Percentiles rank a stretch among this genome's conserved stretches.
Conservation (phyloP, 2,329 filamentous ascomycete genomes). For the Exophiala mesophila region DNA sequence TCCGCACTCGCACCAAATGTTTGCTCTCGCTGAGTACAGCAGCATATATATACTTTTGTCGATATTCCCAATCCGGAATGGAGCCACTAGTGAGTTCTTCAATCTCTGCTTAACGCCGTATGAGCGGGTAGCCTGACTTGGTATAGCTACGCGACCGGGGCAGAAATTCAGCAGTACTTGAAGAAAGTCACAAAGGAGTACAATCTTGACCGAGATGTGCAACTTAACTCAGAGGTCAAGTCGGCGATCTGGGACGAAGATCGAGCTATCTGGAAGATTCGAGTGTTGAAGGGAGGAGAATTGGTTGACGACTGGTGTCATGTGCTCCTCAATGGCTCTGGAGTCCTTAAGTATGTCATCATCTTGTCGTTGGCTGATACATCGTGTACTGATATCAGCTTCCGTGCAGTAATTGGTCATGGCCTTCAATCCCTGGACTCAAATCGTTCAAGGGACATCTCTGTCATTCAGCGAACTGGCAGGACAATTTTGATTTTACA, state of each 20-base stretch:
- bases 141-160: conserved; percentile 34
- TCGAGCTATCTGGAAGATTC: conserved; percentile 34
- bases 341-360: conserved; percentile 12
- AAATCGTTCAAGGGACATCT: conserved; percentile 33
- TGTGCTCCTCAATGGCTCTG: conserved; percentile 12
- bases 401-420: conserved; percentile 41
- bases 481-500: conserved; percentile 18
- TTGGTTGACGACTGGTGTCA: conserved; percentile 16
- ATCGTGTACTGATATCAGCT: not conserved
- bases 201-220: conserved; percentile 35
- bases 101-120: not conserved
- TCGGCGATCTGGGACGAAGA: conserved; percentile 38
- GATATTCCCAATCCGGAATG: conserved; percentile 37
- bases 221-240: conserved; percentile 34
- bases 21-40: not conserved
- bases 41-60: conserved; percentile 15
- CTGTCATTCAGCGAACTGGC: conserved; percentile 40
- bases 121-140: not conserved
- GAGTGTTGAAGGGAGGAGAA: conserved; percentile 21
- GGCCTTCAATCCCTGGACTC: conserved; percentile 26
- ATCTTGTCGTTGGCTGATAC: not conserved
- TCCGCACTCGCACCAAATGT: not conserved
- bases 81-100: conserved; percentile 28
- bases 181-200: conserved; percentile 36
- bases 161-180: conserved; percentile 43